Evolutionary conservation across 2,329 filamentous ascomycete species (phyloP).

Genomic region (Ophiostoma himal-ulmi): DNA sequence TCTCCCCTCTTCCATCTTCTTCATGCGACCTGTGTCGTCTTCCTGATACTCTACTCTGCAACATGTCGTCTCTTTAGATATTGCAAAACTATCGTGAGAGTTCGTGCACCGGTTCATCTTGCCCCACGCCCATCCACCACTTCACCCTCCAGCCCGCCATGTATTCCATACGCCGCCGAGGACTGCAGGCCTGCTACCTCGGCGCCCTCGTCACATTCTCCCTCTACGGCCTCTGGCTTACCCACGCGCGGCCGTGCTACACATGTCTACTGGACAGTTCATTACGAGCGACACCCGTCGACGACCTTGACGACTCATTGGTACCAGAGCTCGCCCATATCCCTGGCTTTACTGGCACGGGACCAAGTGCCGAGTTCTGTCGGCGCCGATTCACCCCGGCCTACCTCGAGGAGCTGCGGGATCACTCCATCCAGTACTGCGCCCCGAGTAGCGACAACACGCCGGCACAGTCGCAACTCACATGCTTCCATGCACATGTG

Average conservation of each 20-base stretch:
- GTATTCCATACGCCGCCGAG: slow-evolving; percentile 12
- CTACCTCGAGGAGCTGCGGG: slow-evolving; percentile 24
- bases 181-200: slow-evolving; percentile 9
- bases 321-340: slow-evolving; percentile 12
- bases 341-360: background rate
- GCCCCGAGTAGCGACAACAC: background rate
- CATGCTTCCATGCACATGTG: slow-evolving; percentile 25
- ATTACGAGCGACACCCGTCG: too few relatives aligned
- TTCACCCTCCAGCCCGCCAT: background rate
- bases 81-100: background rate
- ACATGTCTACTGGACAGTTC: background rate
- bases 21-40: background rate
- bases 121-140: background rate
- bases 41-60: background rate
- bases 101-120: background rate
- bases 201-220: background rate
- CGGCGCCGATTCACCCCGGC: slow-evolving; percentile 11
- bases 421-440: slow-evolving; percentile 25
- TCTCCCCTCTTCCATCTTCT: background rate
- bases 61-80: background rate
- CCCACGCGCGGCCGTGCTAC: background rate
- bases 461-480: slow-evolving; percentile 16
- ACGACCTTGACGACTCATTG: background rate
- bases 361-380: slow-evolving; percentile 18
- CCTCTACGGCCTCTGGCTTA: slow-evolving; percentile 12